Evolutionary conservation across 176 grass and related monocot genomes (phyloP).

Genomic region (Raddia distichophylla): DNA sequence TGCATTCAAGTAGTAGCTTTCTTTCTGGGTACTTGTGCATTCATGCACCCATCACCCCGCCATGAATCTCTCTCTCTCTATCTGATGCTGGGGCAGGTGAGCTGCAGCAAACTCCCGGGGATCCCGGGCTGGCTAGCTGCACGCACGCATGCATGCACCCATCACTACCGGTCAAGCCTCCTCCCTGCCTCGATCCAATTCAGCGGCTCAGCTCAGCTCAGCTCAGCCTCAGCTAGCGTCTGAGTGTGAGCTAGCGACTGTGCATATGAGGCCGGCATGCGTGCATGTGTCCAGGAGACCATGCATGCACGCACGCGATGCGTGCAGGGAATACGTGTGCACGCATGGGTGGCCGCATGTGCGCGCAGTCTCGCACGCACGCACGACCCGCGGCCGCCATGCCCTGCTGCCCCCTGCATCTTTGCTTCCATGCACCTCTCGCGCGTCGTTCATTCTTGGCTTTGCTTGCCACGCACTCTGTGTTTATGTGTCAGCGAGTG

Average conservation of each 20-base stretch:
- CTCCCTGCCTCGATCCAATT: not conserved
- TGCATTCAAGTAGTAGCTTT: not conserved
- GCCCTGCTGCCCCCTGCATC: constrained; percentile 31
- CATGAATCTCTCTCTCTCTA: not conserved
- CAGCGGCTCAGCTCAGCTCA: too few species aligned
- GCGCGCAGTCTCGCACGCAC: not conserved
- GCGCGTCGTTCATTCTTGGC: not conserved
- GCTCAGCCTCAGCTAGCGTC: too few species aligned
- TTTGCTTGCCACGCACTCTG: not conserved
- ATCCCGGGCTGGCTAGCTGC: too few species aligned
- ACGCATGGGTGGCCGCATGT: not conserved
- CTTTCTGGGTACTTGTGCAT: constrained; percentile 31
- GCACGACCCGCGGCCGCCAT: constrained; percentile 30
- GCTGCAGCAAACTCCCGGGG: not conserved
- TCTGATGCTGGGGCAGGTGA: not conserved
- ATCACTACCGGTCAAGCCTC: constrained; percentile 22
- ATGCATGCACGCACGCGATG: not conserved
- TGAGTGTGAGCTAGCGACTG: not conserved
- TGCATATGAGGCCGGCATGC: too few species aligned
- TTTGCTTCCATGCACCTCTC: not conserved
- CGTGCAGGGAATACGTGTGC: not conserved
- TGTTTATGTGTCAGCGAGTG: too few species aligned
- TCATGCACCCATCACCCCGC: not conserved
- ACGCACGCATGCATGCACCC: not conserved
- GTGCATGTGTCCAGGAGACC: too few species aligned